These are phyloP conservation scores for Cryphonectria japonica DNA, from an alignment of 2,329 filamentous ascomycete species.

Conservation along the genomic window DNA sequence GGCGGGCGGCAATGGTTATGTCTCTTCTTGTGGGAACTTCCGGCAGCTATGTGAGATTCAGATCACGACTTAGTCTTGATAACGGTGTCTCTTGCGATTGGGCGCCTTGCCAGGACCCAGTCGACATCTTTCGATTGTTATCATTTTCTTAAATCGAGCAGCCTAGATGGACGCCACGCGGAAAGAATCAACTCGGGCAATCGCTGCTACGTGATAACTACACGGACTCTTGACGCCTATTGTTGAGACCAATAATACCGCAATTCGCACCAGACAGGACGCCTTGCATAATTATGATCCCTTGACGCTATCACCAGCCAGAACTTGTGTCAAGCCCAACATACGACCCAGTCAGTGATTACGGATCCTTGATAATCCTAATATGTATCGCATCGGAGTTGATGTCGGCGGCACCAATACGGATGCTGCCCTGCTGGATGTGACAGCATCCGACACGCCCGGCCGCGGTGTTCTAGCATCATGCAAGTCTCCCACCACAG, in stretches of 20 bases:
- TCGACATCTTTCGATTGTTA: background rate
- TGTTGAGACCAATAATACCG: background rate
- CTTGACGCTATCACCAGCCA: background rate
- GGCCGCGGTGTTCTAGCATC: slow-evolving; percentile 52
- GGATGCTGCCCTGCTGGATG: slow-evolving; percentile 56
- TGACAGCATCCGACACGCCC: slow-evolving; percentile 38
- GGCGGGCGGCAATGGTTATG: background rate
- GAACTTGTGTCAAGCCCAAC: background rate
- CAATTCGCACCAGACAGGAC: background rate
- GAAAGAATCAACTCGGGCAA: background rate
- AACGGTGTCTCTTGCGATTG: slow-evolving; percentile 35
- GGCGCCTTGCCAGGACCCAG: slow-evolving; percentile 6
- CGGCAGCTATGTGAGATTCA: background rate
- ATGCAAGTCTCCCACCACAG: slow-evolving; percentile 54
- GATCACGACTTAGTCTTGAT: background rate
- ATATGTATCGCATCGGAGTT: slow-evolving; percentile 47
- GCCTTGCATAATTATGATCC: background rate
- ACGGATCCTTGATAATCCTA: background rate
- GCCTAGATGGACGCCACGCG: background rate
- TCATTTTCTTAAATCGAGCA: background rate
- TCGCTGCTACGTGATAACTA: background rate
- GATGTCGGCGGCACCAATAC: slow-evolving; percentile 58
- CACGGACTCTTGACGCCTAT: background rate
- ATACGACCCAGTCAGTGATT: background rate
- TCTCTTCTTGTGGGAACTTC: background rate